phyloP scores from a whole-genome alignment of 2,329 filamentous ascomycete genomes.

The Aureobasidium sp. region DNA sequence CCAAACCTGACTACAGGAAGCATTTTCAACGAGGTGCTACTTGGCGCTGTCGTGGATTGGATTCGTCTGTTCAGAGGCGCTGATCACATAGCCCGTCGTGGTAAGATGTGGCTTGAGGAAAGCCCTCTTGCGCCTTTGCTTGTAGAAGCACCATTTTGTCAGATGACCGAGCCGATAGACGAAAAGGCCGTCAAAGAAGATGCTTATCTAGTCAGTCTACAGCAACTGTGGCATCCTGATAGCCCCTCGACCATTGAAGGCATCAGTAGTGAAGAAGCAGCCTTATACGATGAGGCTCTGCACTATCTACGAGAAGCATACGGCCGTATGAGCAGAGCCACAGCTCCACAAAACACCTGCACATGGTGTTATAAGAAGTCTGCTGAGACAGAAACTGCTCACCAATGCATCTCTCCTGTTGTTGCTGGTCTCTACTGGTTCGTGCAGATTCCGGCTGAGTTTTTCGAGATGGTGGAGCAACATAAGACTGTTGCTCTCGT shows the following conservation, averaged over 20 bases:
- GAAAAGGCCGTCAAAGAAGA: slow-evolving; percentile 2
- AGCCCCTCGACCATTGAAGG: not conserved
- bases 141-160: not conserved
- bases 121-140: not conserved
- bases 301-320: slow-evolving; percentile 7
- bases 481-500: slow-evolving; percentile 4
- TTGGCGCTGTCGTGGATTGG: slow-evolving; percentile 9
- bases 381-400: not conserved
- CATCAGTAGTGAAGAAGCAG: not conserved
- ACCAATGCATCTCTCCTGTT: not conserved
- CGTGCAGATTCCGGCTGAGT: not conserved
- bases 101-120: slow-evolving; percentile 4
- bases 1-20: not conserved
- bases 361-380: slow-evolving; percentile 7
- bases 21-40: slow-evolving; percentile 3
- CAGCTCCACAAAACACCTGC: not conserved
- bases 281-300: slow-evolving; percentile 5
- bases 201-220: not conserved
- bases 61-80: slow-evolving; percentile 4
- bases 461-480: slow-evolving; percentile 10
- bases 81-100: slow-evolving; percentile 6
- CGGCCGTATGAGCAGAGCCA: slow-evolving; percentile 8
- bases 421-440: slow-evolving; percentile 5
- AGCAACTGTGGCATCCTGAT: slow-evolving; percentile 1
- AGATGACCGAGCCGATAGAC: not conserved